Evolutionary conservation across 495 filamentous ascomycete genomes (phyloP).

Genomic region (Penicillium argentinense): DNA sequence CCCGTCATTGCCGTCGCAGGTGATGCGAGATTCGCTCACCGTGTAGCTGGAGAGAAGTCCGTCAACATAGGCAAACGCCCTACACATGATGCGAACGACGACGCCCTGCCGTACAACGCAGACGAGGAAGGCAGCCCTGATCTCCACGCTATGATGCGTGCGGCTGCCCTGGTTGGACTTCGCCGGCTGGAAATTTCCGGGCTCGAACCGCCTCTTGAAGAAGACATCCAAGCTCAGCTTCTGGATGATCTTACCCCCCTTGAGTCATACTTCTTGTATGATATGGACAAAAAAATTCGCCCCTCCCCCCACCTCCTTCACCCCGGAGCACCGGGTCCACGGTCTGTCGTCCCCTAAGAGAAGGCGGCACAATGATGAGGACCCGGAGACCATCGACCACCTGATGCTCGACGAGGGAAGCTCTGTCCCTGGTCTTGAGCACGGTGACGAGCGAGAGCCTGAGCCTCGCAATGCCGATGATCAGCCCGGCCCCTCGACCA

Average conservation of each 20-base stretch:
- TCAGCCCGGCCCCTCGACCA: not conserved
- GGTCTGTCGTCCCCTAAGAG: conserved; percentile 22
- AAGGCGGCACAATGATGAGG: conserved; percentile 20
- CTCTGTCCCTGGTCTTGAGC: too few species aligned
- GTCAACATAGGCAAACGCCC: conserved; percentile 18
- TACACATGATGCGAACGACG: too few species aligned
- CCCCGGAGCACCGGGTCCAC: too few species aligned
- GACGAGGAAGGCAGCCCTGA: conserved; percentile 65
- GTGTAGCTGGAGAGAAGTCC: conserved; percentile 43
- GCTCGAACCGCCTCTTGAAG: too few species aligned
- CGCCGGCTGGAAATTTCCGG: conserved; percentile 47
- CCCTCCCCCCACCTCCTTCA: not conserved
- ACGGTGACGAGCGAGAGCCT: too few species aligned
- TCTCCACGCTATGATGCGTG: conserved; percentile 80
- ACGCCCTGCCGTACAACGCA: conserved; percentile 32
- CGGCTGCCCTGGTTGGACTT: conserved; percentile 81
- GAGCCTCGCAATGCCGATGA: too few species aligned
- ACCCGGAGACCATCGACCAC: too few species aligned
- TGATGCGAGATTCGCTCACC: conserved; percentile 68
- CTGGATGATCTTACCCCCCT: conserved; percentile 26
- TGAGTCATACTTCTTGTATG: conserved; percentile 39
- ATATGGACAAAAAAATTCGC: too few species aligned
- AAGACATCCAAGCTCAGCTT: too few species aligned
- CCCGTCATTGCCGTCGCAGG: conserved; percentile 70
- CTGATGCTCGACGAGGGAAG: too few species aligned